Evolutionary conservation across 805 yeast species (phyloP).

Genomic region (Starmerella kuoi): DNA sequence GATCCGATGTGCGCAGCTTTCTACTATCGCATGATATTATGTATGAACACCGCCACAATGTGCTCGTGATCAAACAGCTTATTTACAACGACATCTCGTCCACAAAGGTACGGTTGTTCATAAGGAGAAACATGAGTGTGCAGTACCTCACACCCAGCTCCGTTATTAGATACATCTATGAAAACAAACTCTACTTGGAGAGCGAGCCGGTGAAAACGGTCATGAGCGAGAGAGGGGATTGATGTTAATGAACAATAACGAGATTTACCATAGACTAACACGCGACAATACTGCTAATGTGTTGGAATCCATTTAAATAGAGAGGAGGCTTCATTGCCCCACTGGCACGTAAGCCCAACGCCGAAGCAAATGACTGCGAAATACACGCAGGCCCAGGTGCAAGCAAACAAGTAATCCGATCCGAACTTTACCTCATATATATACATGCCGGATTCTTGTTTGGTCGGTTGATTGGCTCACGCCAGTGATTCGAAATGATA

Average conservation of each 20-base stretch:
- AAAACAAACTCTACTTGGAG: conserved; percentile 74
- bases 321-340: no score
- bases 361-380: no score
- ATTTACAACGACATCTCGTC: conserved; percentile 93
- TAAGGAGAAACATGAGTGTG: conserved; percentile 92
- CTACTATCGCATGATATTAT: conserved; percentile 86
- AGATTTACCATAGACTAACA: neutral
- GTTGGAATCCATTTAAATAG: no score
- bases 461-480: no score
- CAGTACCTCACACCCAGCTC: conserved; percentile 88
- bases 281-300: no score
- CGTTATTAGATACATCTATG: conserved; percentile 89
- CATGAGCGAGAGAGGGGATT: conserved; percentile 26
- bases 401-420: no score
- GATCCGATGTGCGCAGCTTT: conserved; percentile 88
- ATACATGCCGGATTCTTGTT: no score
- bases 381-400: no score
- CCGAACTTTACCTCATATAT: no score
- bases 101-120: conserved; percentile 83
- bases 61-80: conserved; percentile 85
- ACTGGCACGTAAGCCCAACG: no score
- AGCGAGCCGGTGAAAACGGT: conserved; percentile 93
- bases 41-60: conserved; percentile 90
- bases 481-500: no score
- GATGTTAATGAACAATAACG: no score